Base-by-base conservation (phyloP, 495 filamentous ascomycete species). In the Lepraria neglecta region DNA sequence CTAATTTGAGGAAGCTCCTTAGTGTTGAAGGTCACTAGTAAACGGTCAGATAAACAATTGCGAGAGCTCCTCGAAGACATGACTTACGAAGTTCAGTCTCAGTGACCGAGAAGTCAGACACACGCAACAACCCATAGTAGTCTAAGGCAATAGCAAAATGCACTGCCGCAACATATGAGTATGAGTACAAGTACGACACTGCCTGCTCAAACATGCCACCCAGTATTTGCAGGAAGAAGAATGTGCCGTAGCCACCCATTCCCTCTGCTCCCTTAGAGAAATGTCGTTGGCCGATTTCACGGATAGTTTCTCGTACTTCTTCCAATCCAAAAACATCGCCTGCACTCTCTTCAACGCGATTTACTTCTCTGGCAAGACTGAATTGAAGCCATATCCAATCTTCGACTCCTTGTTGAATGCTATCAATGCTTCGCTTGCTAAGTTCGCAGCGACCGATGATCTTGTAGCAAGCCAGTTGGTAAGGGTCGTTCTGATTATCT, bases 361-460 rank as follows among this genome's bases (percentile, higher is more conserved):
- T 90, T 58, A 87, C 85, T 69, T 99, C 94, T 58, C 95, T 79
- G 17, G 92, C 91, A 47, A 99, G 85, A 66, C 83, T 88, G 72
- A 97, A 90, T 71, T 97, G 94, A 60, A 99, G 74, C 94, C 94
- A 99, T 72, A 95, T 85, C 90, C 91, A 97, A 70, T 97, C 95
- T 66, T 96, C 89, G 51, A 95, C 85, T 28, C 84, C 87, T 59
- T 87, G 87, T 58, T 82, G 86, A 19, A 97, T 79, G 52, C 83
- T 82, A n/a, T 95, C 89, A 12, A 97, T 78, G 59, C 80, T 89
- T 64, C 91, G 83, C 55, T 87, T 86, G 62, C 74, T 79, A 21
- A 99, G 80, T 66, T 97, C 94, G 74, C 92, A 96, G 38, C 94
- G 90, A 51, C 94, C 94, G 67, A 97, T 87, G 59, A 99, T 84